These are phyloP conservation scores for Hemerocallis citrina DNA, from an alignment of 106 monocot species.

Conservation along the genomic window DNA sequence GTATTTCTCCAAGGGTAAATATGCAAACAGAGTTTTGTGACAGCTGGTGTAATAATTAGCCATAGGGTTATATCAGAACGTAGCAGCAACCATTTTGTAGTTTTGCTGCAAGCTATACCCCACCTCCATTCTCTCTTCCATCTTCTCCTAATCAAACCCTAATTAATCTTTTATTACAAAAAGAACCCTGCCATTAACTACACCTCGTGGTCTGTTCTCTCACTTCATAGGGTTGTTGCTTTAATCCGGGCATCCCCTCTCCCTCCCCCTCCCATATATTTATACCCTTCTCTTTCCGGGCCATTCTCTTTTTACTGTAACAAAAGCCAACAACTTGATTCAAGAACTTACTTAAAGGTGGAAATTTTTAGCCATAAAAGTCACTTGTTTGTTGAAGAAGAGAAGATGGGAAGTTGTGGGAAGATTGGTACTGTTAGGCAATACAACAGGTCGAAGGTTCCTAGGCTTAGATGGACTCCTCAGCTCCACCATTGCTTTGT, in stretches of 20 bases:
- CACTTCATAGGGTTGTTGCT: slow-evolving; percentile 11
- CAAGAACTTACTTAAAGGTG: neutral
- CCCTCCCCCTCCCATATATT: too few species aligned
- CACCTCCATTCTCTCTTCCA: neutral
- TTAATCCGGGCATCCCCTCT: slow-evolving; percentile 20
- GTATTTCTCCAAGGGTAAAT: neutral
- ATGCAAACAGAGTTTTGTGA: neutral
- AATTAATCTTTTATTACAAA: neutral
- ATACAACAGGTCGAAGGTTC: slow-evolving; percentile 89
- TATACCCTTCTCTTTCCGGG: too few species aligned
- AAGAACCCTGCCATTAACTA: slow-evolving; percentile 3
- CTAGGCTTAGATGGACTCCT: slow-evolving; percentile 87
- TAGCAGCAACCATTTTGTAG: slow-evolving; percentile 5
- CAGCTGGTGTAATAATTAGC: too few species aligned
- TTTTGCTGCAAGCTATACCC: neutral
- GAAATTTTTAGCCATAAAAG: neutral
- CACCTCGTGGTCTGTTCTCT: slow-evolving; percentile 22
- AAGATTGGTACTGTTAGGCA: slow-evolving; percentile 74
- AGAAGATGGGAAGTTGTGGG: slow-evolving; percentile 36
- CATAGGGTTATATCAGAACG: slow-evolving; percentile 7
- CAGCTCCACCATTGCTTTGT: slow-evolving; percentile 87
- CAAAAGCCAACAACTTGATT: neutral
- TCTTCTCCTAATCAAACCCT: neutral
- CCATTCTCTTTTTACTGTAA: too few species aligned
- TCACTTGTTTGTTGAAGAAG: neutral